A percentile compares a stretch with the other conserved stretches of the same genome.
Conservation (phyloP, 2,329 filamentous ascomycete genomes). For the Scedosporium apiospermum region DNA sequence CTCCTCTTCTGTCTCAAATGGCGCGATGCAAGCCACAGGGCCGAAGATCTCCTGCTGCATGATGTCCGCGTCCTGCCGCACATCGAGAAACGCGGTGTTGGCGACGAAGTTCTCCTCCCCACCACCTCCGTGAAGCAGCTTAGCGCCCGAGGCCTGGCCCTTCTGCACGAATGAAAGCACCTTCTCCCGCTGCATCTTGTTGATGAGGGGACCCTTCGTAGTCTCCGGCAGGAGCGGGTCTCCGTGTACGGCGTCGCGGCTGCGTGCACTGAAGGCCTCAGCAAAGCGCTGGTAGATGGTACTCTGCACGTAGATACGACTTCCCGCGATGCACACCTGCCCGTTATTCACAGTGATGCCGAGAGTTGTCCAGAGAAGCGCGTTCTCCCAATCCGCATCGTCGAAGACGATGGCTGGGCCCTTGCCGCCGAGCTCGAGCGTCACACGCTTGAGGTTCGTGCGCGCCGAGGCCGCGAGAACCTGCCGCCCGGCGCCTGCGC, state of each 20-base stretch:
- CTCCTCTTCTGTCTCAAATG: conserved; percentile 40
- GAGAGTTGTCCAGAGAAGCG: conserved; percentile 64
- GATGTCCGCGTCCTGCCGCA: conserved; percentile 12
- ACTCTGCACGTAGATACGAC: conserved; percentile 70
- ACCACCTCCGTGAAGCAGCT: conserved; percentile 64
- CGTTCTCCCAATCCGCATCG: conserved; percentile 79
- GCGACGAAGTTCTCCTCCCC: conserved; percentile 54
- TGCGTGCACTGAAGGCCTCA: conserved; percentile 59
- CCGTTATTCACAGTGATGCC: conserved; percentile 83
- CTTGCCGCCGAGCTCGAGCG: conserved; percentile 89
- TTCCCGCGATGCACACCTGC: conserved; percentile 89
- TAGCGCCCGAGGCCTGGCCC: conserved; percentile 66
- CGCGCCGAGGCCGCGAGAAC: conserved; percentile 83
- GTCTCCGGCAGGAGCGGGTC: conserved; percentile 59
- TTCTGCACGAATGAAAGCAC: conserved; percentile 73
- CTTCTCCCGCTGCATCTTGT: conserved; percentile 71
- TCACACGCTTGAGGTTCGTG: conserved; percentile 72
- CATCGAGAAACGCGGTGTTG: conserved; percentile 58
- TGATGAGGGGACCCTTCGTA: conserved; percentile 78
- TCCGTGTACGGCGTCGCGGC: conserved; percentile 66
- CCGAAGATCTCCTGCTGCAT: conserved; percentile 18
- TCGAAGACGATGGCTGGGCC: conserved; percentile 96
- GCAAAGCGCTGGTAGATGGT: conserved; percentile 72
- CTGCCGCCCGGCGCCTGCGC: conserved; percentile 54
- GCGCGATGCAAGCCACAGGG: conserved; percentile 13